A percentile compares a stretch with the other conserved stretches of the same genome.
Evolutionary conservation across 805 yeast genomes (phyloP).

Genomic region (Saccharomyces kudriavzevii): DNA sequence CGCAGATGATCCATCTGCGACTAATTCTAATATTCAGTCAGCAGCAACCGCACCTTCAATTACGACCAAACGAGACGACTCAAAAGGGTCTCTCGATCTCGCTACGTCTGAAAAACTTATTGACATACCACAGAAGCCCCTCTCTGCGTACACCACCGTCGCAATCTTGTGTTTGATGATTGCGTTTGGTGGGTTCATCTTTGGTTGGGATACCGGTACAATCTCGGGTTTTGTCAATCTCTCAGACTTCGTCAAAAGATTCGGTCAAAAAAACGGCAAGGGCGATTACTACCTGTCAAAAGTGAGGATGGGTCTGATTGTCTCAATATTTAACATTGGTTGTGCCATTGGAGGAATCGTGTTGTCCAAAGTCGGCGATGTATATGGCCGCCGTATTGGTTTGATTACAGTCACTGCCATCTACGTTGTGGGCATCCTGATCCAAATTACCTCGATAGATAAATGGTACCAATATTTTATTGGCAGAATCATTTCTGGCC

Average conservation of each 20-base stretch:
- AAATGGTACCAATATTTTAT: constrained; percentile 64
- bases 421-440: constrained; percentile 58
- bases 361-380: constrained; percentile 51
- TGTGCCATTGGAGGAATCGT: constrained; percentile 64
- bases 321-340: constrained; percentile 58
- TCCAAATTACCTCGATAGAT: constrained; percentile 48
- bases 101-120: background rate
- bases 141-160: constrained; percentile 22
- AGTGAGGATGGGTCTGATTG: constrained; percentile 48
- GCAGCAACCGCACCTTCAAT: background rate
- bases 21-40: background rate
- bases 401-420: constrained; percentile 51
- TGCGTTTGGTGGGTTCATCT: constrained; percentile 33
- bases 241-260: constrained; percentile 46
- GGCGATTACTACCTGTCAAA: constrained; percentile 42
- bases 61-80: background rate
- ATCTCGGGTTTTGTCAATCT: constrained; percentile 57
- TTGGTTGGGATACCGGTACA: constrained; percentile 76
- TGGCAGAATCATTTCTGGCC: constrained; percentile 37
- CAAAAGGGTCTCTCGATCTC: background rate
- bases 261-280: constrained; percentile 39
- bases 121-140: constrained; percentile 24
- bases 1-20: background rate
- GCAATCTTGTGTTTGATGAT: constrained; percentile 17
- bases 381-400: constrained; percentile 58